A percentile compares a stretch with the other conserved stretches of the same genome.
These are phyloP conservation scores for Rhodomyrtus psidioides DNA, from an alignment of 441 rosid genomes.

Conservation along the genomic window DNA sequence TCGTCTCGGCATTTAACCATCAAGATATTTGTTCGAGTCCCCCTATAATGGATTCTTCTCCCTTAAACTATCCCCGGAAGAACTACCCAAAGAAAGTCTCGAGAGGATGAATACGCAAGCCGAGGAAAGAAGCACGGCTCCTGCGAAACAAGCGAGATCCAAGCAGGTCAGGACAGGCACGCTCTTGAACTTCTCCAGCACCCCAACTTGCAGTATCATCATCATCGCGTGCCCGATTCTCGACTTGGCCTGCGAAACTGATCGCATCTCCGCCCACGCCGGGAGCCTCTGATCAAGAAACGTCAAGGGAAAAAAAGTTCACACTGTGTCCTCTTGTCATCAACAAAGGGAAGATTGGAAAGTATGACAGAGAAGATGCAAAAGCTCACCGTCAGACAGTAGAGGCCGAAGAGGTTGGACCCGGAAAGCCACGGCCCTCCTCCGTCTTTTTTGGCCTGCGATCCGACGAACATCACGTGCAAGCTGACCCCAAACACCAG, in stretches of 20 bases:
- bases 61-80: background rate
- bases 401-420: slow-evolving; percentile 53
- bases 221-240: slow-evolving; percentile 61
- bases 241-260: slow-evolving; percentile 54
- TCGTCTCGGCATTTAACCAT: background rate
- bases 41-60: background rate
- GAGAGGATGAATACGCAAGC: slow-evolving; percentile 56
- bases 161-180: slow-evolving; percentile 35
- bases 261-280: slow-evolving; percentile 38
- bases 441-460: slow-evolving; percentile 15
- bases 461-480: slow-evolving; percentile 50
- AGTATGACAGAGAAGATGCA: background rate
- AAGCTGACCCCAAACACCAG: slow-evolving; percentile 54
- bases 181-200: slow-evolving; percentile 52
- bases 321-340: background rate
- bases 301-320: background rate
- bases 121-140: slow-evolving; percentile 45
- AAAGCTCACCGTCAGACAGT: slow-evolving; percentile 27
- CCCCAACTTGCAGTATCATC: slow-evolving; percentile 72
- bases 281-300: slow-evolving; percentile 30
- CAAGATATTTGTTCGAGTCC: background rate
- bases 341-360: background rate
- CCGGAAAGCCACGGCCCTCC: slow-evolving; percentile 11
- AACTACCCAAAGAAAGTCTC: slow-evolving; percentile 22
- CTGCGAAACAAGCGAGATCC: slow-evolving; percentile 68